A percentile compares a stretch with the other conserved stretches of the same genome.
Conservation (phyloP, 2,329 filamentous ascomycete species). For the Aspergillus candidus region DNA sequence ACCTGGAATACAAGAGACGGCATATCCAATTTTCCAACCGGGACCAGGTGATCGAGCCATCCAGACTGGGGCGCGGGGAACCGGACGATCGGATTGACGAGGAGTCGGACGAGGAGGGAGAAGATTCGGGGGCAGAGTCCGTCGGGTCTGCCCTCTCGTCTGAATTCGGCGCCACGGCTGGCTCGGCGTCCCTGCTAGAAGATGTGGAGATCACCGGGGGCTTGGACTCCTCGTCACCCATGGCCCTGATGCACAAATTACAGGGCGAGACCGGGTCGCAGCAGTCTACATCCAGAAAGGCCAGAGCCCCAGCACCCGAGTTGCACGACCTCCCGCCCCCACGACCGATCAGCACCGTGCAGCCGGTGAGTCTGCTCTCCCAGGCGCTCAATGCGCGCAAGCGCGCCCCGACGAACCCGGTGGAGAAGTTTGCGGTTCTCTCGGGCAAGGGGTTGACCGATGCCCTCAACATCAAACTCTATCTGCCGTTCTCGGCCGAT, state of each 20-base stretch:
- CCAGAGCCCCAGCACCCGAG: slow-evolving; percentile 40
- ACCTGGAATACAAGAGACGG: slow-evolving; percentile 51
- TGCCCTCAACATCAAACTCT: slow-evolving; percentile 59
- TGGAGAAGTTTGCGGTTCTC: slow-evolving; percentile 55
- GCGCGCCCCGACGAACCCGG: slow-evolving; percentile 53
- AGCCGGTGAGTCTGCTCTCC: slow-evolving; percentile 53
- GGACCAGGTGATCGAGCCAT: slow-evolving; percentile 32
- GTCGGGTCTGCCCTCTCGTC: slow-evolving; percentile 46
- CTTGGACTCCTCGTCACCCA: slow-evolving; percentile 47
- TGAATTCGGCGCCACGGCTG: slow-evolving; percentile 50
- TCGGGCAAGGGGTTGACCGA: slow-evolving; percentile 56
- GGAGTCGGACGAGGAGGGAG: slow-evolving; percentile 35
- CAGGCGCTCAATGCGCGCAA: slow-evolving; percentile 53
- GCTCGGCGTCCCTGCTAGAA: slow-evolving; percentile 53
- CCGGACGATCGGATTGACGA: slow-evolving; percentile 24
- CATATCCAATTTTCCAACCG: slow-evolving; percentile 44
- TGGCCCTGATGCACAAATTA: slow-evolving; percentile 38
- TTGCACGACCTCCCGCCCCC: slow-evolving; percentile 56
- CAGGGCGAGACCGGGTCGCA: slow-evolving; percentile 29
- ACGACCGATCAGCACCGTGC: slow-evolving; percentile 54
- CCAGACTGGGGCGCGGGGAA: slow-evolving; percentile 21
- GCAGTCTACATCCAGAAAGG: slow-evolving; percentile 45
- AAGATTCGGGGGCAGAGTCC: slow-evolving; percentile 45
- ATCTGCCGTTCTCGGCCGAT: slow-evolving; percentile 53
- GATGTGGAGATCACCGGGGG: slow-evolving; percentile 41